Base-by-base conservation (phyloP, 805 yeast genomes). In the Kuraishia borneana region DNA sequence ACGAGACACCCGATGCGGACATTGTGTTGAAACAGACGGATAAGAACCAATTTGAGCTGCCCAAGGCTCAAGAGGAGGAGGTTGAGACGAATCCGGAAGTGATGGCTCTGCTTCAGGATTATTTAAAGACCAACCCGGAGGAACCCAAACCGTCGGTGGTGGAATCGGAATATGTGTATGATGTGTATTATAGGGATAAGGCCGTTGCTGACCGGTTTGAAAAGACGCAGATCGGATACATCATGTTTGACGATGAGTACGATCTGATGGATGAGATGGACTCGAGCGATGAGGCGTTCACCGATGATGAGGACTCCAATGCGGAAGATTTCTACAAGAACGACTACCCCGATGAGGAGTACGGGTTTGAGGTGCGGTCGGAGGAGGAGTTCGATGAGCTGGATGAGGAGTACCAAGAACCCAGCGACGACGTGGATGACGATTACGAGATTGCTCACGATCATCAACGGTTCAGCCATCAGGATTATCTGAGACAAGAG, bases 321-420 rank as follows among this genome's bases (percentile, higher is more conserved):
- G 95, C 95, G 16, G 98, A 89, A 58, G 85, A 83, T 36, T 88
- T 77, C 48, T 89, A 89, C 51, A 74, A 76, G 46, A 89, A 92
- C 54, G 97, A 89, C 48, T 89, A 89, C 48, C 97, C 97, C 0
- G 95, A 85, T 31, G 96, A 88, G 48, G 96, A 85, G 42, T 89
- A 83, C 46, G 85, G 75, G 7, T 23, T 18, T 10, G 32, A 31
- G 35, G 21, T 17, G 27, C 38, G 29, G 37, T 36, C 19, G 42
- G 36, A 34, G 8, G 35, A 33, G 9, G 39, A 35, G 22, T 7
- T 20, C 9, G 28, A 39, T 21, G 37, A 32, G 12, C 16, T 35
- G 14, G 36, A 33, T 25, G 40, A 36, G 7, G 25, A 35, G 5
- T 42, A 38, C 10, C 43, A 36, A 8, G 61, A 52, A 29, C 57